These are phyloP conservation scores for Septoria linicola DNA, from an alignment of 2,329 filamentous ascomycete species.

Conservation along the genomic window DNA sequence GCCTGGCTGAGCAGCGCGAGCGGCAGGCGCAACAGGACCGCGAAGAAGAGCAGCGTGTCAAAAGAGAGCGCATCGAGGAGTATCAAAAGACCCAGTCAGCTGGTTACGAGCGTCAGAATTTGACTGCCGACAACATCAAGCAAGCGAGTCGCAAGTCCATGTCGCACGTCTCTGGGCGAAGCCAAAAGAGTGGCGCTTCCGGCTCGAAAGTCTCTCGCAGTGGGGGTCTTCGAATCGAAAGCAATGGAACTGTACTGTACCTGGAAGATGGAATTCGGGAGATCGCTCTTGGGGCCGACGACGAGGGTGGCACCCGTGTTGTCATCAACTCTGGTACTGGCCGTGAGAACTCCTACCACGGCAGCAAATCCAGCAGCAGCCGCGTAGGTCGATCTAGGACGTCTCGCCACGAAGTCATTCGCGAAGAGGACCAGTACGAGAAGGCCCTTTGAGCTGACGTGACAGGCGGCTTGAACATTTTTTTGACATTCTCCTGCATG, in stretches of 20 bases:
- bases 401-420: conserved; percentile 24
- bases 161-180: conserved; percentile 31
- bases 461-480: no score
- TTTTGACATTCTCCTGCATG: no score
- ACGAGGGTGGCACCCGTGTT: conserved; percentile 30
- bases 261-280: conserved; percentile 30
- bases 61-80: conserved; percentile 27
- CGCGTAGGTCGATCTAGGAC: conserved; percentile 23
- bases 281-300: conserved; percentile 23
- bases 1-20: conserved; percentile 23
- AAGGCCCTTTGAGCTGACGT: not conserved
- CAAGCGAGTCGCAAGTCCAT: conserved; percentile 21
- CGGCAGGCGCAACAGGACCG: conserved; percentile 13
- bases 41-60: conserved; percentile 11
- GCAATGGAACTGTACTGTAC: conserved; percentile 31
- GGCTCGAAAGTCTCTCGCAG: conserved; percentile 26
- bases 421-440: conserved; percentile 27
- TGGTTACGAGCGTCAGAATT: conserved; percentile 20
- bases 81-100: conserved; percentile 32
- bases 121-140: conserved; percentile 35
- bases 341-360: conserved; percentile 28
- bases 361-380: conserved; percentile 26
- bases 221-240: conserved; percentile 30
- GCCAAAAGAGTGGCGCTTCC: conserved; percentile 30
- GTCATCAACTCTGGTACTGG: conserved; percentile 28